phyloP scores from a whole-genome alignment of 306 rosid genomes.

The Vachellia collinsii region DNA sequence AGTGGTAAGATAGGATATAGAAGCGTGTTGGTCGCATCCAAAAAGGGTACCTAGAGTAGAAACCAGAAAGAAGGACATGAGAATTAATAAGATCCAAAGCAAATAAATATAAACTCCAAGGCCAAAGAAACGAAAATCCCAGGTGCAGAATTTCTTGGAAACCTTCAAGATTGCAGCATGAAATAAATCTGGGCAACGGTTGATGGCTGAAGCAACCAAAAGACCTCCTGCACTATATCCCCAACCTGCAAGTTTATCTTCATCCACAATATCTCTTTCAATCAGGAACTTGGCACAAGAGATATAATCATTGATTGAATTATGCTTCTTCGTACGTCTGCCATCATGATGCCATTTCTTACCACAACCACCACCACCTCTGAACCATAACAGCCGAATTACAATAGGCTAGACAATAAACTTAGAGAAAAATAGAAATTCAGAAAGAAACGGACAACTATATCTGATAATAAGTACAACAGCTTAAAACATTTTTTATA shows the following conservation, averaged over 20 bases:
- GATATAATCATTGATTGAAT: conserved; percentile 79
- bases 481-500: conserved; percentile 21
- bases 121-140: conserved; percentile 26
- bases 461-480: conserved; percentile 14
- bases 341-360: conserved; percentile 91
- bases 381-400: conserved; percentile 47
- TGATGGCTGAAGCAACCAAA: conserved; percentile 89
- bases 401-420: conserved; percentile 19
- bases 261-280: conserved; percentile 66
- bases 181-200: conserved; percentile 75
- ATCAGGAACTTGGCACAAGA: conserved; percentile 83
- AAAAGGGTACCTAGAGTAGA: conserved; percentile 81
- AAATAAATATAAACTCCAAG: conserved; percentile 27
- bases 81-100: conserved; percentile 27
- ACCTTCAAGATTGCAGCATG: conserved; percentile 87
- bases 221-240: conserved; percentile 96
- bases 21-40: conserved; percentile 86
- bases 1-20: conserved; percentile 83
- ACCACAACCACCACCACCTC: conserved; percentile 97
- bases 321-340: conserved; percentile 63
- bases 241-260: conserved; percentile 83
- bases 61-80: conserved; percentile 12
- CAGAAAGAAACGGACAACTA: conserved; percentile 23
- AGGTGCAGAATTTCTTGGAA: conserved; percentile 16
- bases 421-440: conserved; percentile 6